Base-by-base conservation (phyloP, 2,329 filamentous ascomycete genomes). In the Fusarium fracticaudum region DNA sequence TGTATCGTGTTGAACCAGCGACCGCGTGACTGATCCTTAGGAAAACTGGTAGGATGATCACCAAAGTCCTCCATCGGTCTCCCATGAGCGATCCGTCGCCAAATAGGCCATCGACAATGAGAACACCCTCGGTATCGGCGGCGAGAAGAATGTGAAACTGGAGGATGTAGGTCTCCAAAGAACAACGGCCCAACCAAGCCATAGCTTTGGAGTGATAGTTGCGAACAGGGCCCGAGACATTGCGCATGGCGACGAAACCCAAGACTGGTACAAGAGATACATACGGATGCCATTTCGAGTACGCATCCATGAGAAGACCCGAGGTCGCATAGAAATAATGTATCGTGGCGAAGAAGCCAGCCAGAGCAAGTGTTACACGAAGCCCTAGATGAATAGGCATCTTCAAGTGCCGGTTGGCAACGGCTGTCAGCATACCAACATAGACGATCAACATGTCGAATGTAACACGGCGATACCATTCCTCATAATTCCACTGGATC, bases 101-200 rank as follows among this genome's bases (percentile, higher is more conserved):
- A 4, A 74, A 61, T 41, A 80, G 73, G 6, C 65, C 45, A 20
- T 75, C 78, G 1, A 80, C 50, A 6, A 77, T 54, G 6, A 92
- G 82, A 6, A 88, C 73, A 0, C 87, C 88, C 24, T 85, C 86
- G 5, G 86, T 86, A 74, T 91, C 89, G 5, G 86, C 88, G 1
- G 88, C 88, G 15, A 92, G 85, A 84, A 88, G 90, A 58, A 91
- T 84, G 77, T 92, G 91, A 76, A 87, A 87, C 71, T 91, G 88
- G 31, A 92, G 81, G 7, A 90, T 83, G 72, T 88, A 91, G 1
- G 87, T 86, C 78, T 91, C 90, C 3, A 91, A 83, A 0, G 88
- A 88, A 61, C 86, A 87, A 6, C 83, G 83, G 4, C 90, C 90
- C 3, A 92, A 77, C 82, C 85, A 88, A 2, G 86, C 85, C 55